These are phyloP conservation scores for Coprinopsis sp. DNA, from an alignment of 768 basidiomycete species.

Conservation along the genomic window DNA sequence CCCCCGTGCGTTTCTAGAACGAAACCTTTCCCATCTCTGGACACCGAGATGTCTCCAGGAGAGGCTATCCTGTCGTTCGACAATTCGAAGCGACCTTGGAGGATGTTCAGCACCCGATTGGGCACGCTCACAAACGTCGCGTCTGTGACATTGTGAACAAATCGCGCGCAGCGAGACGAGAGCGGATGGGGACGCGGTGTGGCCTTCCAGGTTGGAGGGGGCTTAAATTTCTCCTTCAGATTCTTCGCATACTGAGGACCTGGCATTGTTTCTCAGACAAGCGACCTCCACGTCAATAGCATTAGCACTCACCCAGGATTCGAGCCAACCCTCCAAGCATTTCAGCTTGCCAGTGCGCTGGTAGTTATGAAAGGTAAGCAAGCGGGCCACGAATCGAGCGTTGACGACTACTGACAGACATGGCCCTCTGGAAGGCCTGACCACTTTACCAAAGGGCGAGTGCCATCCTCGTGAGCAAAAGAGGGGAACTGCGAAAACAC, in stretches of 20 bases:
- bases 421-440: background rate
- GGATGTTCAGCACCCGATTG: slow-evolving; percentile 24
- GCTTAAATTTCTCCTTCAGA: background rate
- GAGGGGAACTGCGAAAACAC: background rate
- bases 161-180: slow-evolving; percentile 32
- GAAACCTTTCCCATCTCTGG: slow-evolving; percentile 21
- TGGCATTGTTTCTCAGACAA: background rate
- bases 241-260: background rate
- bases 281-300: background rate
- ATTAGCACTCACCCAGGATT: too few species aligned
- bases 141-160: slow-evolving; percentile 20
- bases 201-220: slow-evolving; percentile 18
- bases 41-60: slow-evolving; percentile 18
- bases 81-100: slow-evolving; percentile 35
- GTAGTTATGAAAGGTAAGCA: too few species aligned
- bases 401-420: too few species aligned
- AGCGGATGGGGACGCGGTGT: slow-evolving; percentile 21
- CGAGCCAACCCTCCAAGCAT: too few species aligned
- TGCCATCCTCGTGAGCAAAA: background rate
- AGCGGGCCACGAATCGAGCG: too few species aligned
- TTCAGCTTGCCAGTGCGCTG: too few species aligned
- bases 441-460: background rate
- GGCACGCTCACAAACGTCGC: slow-evolving; percentile 15
- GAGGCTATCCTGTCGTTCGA: slow-evolving; percentile 13
- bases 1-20: slow-evolving; percentile 22